These are phyloP conservation scores for Phytophthora ramorum DNA, from an alignment of 352 stramenopile species.

Conservation along the genomic window DNA sequence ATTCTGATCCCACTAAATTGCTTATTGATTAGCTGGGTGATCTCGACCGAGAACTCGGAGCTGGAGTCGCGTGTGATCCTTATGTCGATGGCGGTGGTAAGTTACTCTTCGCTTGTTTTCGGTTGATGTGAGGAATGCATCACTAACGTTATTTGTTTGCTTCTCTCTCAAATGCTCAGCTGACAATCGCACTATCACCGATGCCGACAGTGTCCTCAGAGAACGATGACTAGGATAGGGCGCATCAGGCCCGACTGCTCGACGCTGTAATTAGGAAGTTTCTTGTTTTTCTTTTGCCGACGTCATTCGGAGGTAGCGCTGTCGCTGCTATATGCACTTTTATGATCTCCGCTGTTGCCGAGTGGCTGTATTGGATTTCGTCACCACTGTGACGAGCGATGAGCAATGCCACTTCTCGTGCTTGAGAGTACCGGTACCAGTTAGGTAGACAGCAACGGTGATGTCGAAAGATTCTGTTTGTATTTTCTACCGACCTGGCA, in stretches of 20 bases:
- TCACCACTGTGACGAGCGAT: background rate
- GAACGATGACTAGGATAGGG: constrained; percentile 57
- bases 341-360: constrained; percentile 30
- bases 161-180: constrained; percentile 29
- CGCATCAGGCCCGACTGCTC: constrained; percentile 19
- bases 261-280: constrained; percentile 43
- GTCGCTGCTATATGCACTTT: constrained; percentile 37
- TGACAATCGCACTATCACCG: constrained; percentile 73
- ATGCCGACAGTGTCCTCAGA: constrained; percentile 52
- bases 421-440: too few species aligned
- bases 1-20: constrained; percentile 1
- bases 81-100: constrained; percentile 77
- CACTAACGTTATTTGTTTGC: constrained; percentile 1
- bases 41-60: constrained; percentile 60
- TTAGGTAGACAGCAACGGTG: too few species aligned
- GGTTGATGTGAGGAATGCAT: constrained; percentile 12
- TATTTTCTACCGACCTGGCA: constrained; percentile 16
- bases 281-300: constrained; percentile 33
- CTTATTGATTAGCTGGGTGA: constrained; percentile 46
- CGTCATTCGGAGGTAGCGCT: constrained; percentile 38
- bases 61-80: constrained; percentile 72
- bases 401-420: too few species aligned
- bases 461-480: constrained; percentile 1
- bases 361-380: constrained; percentile 12
- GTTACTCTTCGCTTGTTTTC: constrained; percentile 17